phyloP scores from a whole-genome alignment of 2,329 filamentous ascomycete genomes.

The Monilinia fructigena region DNA sequence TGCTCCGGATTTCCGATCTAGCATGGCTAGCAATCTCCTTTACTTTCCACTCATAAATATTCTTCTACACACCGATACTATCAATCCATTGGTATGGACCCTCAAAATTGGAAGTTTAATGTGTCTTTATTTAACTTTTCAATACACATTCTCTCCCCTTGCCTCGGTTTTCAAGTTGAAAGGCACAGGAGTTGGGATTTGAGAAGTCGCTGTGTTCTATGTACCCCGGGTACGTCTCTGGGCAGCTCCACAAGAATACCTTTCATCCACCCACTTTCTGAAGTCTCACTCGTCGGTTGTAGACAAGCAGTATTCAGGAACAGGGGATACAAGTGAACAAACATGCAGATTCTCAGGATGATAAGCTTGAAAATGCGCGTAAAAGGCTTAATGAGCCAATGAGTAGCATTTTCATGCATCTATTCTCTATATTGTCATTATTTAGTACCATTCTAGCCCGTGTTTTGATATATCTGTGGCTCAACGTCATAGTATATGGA shows the following conservation, averaged over 20 bases:
- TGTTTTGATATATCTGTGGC: background rate
- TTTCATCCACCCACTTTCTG: background rate
- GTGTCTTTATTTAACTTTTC: background rate
- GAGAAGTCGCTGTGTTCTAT: background rate
- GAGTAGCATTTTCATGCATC: background rate
- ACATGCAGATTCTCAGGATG: background rate
- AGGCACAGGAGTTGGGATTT: background rate
- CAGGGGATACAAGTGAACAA: background rate
- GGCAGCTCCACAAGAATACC: background rate
- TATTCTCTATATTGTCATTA: background rate
- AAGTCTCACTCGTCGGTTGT: background rate
- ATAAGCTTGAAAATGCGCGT: background rate
- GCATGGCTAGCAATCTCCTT: conserved; percentile 4
- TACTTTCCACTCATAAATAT: background rate
- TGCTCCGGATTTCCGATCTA: background rate
- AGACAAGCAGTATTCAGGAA: background rate
- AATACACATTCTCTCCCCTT: background rate
- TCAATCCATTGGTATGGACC: background rate
- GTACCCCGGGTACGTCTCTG: background rate
- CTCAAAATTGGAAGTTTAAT: background rate
- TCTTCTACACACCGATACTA: conserved; percentile 1
- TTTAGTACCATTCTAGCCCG: background rate
- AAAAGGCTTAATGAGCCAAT: background rate
- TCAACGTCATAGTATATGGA: conserved; percentile 5
- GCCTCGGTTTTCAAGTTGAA: background rate